A percentile compares a stretch with the other conserved stretches of the same genome.
Conservation (phyloP, 306 rosid species). For the Lithocarpus polystachyus region DNA sequence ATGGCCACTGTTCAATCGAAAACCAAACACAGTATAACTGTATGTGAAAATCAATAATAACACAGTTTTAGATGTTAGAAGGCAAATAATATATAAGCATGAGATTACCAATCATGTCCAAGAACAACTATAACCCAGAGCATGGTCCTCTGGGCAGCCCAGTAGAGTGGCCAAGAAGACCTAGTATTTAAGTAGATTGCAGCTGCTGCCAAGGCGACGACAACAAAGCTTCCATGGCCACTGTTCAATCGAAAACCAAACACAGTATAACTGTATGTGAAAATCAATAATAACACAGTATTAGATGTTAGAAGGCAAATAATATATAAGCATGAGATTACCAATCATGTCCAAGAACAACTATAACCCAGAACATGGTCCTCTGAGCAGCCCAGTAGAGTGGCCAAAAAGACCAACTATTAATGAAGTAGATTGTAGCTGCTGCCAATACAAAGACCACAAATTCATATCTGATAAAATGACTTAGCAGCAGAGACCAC, state of each 20-base stretch:
- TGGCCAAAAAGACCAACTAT: conserved; percentile 62
- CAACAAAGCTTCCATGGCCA: conserved; percentile 95
- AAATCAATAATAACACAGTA: no score
- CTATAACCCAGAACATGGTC: conserved; percentile 93
- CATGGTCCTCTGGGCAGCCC: conserved; percentile 88
- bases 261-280: background rate
- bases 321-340: background rate
- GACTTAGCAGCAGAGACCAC: conserved; percentile 59
- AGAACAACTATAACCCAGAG: conserved; percentile 96
- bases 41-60: no score
- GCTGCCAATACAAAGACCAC: conserved; percentile 37
- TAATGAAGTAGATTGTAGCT: conserved; percentile 35
- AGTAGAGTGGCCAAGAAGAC: conserved; percentile 67
- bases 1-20: conserved; percentile 64
- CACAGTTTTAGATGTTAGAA: background rate
- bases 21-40: background rate
- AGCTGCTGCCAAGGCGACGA: conserved; percentile 37
- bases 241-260: conserved; percentile 36
- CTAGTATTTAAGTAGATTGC: conserved; percentile 45
- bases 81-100: background rate
- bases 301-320: background rate
- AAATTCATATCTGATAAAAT: conserved; percentile 56
- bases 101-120: conserved; percentile 80
- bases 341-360: conserved; percentile 97
- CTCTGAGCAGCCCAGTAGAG: conserved; percentile 84